Percentiles rank a stretch among this genome's conserved stretches.
phyloP scores from a whole-genome alignment of 2,329 filamentous ascomycete species.

The Colletotrichum sp. region DNA sequence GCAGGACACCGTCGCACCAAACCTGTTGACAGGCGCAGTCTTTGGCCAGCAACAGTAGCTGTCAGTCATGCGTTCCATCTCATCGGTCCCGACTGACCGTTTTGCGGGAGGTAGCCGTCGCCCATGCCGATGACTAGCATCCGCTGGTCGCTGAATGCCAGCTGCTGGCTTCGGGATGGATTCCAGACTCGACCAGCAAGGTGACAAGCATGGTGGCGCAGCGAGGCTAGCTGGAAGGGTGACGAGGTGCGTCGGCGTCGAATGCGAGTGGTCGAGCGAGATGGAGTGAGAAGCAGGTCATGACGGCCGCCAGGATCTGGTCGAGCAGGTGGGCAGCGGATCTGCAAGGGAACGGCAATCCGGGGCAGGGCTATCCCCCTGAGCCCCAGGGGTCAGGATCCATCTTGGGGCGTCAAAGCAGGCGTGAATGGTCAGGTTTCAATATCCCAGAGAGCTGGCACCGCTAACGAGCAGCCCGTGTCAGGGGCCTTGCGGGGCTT shows the following conservation, averaged over 20 bases:
- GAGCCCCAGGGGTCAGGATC: neutral
- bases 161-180: neutral
- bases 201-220: neutral
- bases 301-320: neutral
- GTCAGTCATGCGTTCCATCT: constrained; percentile 4
- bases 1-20: neutral
- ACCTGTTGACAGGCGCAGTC: neutral
- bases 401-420: neutral
- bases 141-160: neutral
- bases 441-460: constrained; percentile 3
- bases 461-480: neutral
- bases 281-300: constrained; percentile 18
- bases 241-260: neutral
- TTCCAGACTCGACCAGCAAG: neutral
- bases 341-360: constrained; percentile 12
- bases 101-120: neutral
- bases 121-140: neutral
- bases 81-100: constrained; percentile 8
- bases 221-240: neutral
- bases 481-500: neutral
- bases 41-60: neutral
- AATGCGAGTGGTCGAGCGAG: neutral
- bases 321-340: constrained; percentile 3
- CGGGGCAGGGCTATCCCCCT: constrained; percentile 3
- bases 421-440: constrained; percentile 11